These are phyloP conservation scores for Lasiodiplodia sp. DNA, from an alignment of 2,329 filamentous ascomycete species.

Conservation along the genomic window DNA sequence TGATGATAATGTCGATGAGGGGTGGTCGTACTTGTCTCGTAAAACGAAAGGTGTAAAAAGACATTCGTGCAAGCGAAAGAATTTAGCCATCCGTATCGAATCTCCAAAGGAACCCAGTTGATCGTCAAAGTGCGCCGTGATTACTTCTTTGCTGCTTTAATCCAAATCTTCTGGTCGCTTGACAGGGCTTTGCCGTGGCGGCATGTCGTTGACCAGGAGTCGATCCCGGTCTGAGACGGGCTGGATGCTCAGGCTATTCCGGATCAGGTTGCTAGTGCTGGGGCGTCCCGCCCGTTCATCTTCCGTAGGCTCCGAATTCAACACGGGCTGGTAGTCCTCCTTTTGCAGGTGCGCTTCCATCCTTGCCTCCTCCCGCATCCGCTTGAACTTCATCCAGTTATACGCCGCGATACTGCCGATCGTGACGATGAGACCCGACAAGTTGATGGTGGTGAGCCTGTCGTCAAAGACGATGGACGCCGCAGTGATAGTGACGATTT, in stretches of 20 bases:
- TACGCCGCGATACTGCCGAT: constrained; percentile 86
- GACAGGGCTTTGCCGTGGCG: constrained; percentile 44
- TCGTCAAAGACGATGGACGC: constrained; percentile 91
- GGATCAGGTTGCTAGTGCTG: constrained; percentile 43
- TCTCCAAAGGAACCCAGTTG: background rate
- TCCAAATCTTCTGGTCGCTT: constrained; percentile 57
- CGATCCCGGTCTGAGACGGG: constrained; percentile 37
- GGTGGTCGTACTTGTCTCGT: constrained; percentile 3
- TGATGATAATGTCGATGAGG: constrained; percentile 1
- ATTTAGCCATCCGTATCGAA: constrained; percentile 12
- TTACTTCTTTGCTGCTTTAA: constrained; percentile 33
- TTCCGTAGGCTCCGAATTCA: constrained; percentile 41
- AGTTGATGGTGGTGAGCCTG: constrained; percentile 83
- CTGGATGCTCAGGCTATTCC: constrained; percentile 48
- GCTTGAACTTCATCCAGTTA: constrained; percentile 91
- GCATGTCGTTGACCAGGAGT: constrained; percentile 37
- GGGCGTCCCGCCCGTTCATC: constrained; percentile 34
- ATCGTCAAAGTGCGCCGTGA: constrained; percentile 15
- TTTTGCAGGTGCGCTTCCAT: constrained; percentile 53
- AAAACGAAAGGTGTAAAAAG: constrained; percentile 18
- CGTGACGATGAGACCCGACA: constrained; percentile 86
- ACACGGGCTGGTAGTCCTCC: constrained; percentile 49
- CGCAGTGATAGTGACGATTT: constrained; percentile 93
- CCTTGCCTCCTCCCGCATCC: constrained; percentile 81
- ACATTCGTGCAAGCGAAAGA: constrained; percentile 19